Evolutionary conservation across 1,284 basidiomycete species (phyloP).

Genomic region (Ceratobasidium sp.): DNA sequence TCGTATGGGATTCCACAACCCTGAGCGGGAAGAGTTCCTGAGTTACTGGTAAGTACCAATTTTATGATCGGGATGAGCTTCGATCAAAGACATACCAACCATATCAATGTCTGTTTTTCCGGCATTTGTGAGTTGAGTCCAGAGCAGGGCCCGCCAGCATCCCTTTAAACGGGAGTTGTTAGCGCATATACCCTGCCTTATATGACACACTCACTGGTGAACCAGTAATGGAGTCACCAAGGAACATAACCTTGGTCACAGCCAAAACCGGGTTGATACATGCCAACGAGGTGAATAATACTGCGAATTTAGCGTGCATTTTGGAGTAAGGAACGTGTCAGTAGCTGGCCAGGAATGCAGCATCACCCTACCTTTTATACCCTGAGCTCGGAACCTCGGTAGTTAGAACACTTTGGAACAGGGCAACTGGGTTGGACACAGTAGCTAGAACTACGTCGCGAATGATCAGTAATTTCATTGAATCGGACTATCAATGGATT

Average conservation of each 20-base stretch:
- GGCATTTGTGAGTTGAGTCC: constrained; percentile 14
- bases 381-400: not conserved
- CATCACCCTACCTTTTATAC: not conserved
- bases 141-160: constrained; percentile 27
- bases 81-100: constrained; percentile 5
- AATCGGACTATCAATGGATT: constrained; percentile 5
- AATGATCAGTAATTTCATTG: not conserved
- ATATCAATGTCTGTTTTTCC: constrained; percentile 31
- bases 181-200: not conserved
- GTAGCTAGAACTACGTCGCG: not conserved
- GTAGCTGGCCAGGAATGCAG: not conserved
- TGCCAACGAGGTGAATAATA: not conserved
- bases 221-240: constrained; percentile 30
- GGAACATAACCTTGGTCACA: constrained; percentile 31
- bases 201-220: not conserved
- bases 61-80: too few species aligned
- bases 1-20: constrained; percentile 38
- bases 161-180: not conserved
- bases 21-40: constrained; percentile 26
- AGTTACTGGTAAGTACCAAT: not conserved
- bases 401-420: not conserved
- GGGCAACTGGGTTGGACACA: not conserved
- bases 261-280: constrained; percentile 2
- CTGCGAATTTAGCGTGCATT: constrained; percentile 22
- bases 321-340: not conserved